Base-by-base conservation (phyloP, 345 rosid species). In the Linum usitatissimum region DNA sequence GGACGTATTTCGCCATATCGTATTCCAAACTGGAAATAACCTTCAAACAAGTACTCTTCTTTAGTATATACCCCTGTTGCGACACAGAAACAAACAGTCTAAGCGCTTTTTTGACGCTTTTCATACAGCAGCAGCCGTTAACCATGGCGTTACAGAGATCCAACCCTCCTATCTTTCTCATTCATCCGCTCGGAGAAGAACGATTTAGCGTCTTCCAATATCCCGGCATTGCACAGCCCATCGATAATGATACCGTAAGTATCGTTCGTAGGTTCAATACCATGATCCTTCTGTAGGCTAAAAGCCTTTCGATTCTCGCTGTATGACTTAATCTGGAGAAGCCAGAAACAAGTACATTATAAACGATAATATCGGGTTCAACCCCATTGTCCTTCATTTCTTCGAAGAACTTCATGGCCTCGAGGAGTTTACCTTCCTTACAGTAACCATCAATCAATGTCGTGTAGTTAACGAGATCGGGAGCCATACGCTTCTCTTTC, bases 391-490 rank as follows among this genome's bases (percentile, higher is more conserved):
- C 62, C 64, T 51, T 74, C 95, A 91, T 86, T 65, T 82, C 76
- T 15, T 73, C 39, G n/a, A 85, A 71, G 70, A 88, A 66, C 23
- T 76, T 76, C 66, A 68, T 64, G 20, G 87, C 95, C 45, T 76
- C 76, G 40, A 17, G 13, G 62, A 75, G 17, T 65, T 79, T 67
- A 19, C 81, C 87, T 70, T 71, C 74, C 53, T 75, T 75, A 55
- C 80, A 88, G 64, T 73, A 85, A 42, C 96, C 98, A 66, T 34
- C 55, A 19, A 91, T 76, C 60, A 91, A 59, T 66, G 92, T 86
- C 31, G 87, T 88, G 71, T 88, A 86, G 83, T 85, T 80, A 64
- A 81, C 56, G 36, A 80, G 60, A 73, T 91, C 90, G 19, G 78
- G 80, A 66, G 54, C 73, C 65, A 88, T 68, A 23, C 66, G 45